Base-by-base conservation (phyloP, 306 rosid species). In the Quercus bicolor region DNA sequence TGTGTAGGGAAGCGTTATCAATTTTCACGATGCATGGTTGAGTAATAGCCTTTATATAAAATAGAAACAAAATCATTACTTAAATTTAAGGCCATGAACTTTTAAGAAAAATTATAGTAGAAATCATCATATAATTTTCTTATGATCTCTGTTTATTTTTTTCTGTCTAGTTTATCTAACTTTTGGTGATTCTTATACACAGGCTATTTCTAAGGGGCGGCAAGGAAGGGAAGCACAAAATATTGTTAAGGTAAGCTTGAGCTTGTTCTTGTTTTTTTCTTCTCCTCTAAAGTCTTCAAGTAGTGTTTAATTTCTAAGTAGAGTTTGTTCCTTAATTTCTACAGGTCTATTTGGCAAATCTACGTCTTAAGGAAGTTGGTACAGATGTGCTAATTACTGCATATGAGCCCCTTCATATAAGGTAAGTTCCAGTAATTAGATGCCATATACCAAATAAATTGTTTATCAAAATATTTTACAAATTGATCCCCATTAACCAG, bases 221-320 rank as follows among this genome's bases (percentile, higher is more conserved):
- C 97, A 92, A 85, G 98, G 98, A 88, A 87, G 97, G 89, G 96
- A 95, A 84, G 98, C 98, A 26, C 98, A 95, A 90, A 95, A 92
- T 80, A 79, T 89, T 68, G 94, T 95, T 79, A 86, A 84, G 87
- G 98, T 90, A 91, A 71, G 89, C 82, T 76, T 28, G 33, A 28
- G n/a, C 29, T 65, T 82, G 31, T 33, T 65, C 37, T 66, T 29
- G 18, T 61, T 62, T 60, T 26, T 62, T 66, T 26, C 28, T 7
- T 53, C 34, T 68, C 10, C 29, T 76, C 26, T 37, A 34, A 18
- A 72, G 8, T 19, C 56, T 29, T 43, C 72, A 21, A 59, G 68
- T 9, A 64, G 14, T 80, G 64, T 68, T 74, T 68, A 34, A 74
- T 31, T 72, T 79, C 77, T 40, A 53, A 78, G 15, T 66, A 1